Conservation (phyloP, 1,139 yeast species). For the Tardiomyces blankii region DNA sequence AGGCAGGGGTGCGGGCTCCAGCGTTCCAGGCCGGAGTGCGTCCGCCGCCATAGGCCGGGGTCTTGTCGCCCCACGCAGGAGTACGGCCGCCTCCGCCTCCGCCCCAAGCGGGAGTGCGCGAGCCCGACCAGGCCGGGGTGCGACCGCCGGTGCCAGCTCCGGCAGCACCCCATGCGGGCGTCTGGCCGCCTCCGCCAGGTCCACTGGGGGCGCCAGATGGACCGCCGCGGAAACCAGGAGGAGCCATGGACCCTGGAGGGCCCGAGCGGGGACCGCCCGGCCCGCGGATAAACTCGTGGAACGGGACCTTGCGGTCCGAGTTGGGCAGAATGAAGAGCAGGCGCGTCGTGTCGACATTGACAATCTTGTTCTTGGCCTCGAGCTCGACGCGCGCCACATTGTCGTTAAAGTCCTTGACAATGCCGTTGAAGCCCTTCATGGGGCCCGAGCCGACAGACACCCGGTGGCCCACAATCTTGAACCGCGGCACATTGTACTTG, state of each 20-base stretch:
- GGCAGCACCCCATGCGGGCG: slow-evolving; percentile 19
- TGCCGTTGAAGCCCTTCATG: slow-evolving; percentile 90
- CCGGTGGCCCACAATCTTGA: slow-evolving; percentile 72
- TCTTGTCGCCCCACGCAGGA: slow-evolving; percentile 31
- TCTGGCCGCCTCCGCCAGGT: slow-evolving; percentile 10
- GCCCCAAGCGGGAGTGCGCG: slow-evolving; percentile 22
- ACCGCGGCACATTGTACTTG: slow-evolving; percentile 42
- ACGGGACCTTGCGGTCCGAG: slow-evolving; percentile 57
- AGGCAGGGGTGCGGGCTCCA: slow-evolving; percentile 35
- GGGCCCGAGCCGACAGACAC: slow-evolving; percentile 80
- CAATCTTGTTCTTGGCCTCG: slow-evolving; percentile 82
- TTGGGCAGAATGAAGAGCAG: slow-evolving; percentile 60
- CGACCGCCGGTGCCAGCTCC: slow-evolving; percentile 38
- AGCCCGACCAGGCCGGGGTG: slow-evolving; percentile 40
- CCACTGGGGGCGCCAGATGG: neutral
- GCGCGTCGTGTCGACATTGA: slow-evolving; percentile 71
- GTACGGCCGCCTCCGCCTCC: slow-evolving; percentile 27
- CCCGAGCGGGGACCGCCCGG: slow-evolving; percentile 22
- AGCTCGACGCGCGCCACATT: slow-evolving; percentile 84
- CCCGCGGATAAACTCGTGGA: slow-evolving; percentile 59
- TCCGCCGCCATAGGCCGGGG: slow-evolving; percentile 19
- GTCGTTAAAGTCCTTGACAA: slow-evolving; percentile 88
- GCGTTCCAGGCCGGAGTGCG: slow-evolving; percentile 33
- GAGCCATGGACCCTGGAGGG: slow-evolving; percentile 14
- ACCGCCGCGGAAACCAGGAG: no score